Base-by-base conservation (phyloP, 306 rosid genomes). In the Sechiopsis laciniata region DNA sequence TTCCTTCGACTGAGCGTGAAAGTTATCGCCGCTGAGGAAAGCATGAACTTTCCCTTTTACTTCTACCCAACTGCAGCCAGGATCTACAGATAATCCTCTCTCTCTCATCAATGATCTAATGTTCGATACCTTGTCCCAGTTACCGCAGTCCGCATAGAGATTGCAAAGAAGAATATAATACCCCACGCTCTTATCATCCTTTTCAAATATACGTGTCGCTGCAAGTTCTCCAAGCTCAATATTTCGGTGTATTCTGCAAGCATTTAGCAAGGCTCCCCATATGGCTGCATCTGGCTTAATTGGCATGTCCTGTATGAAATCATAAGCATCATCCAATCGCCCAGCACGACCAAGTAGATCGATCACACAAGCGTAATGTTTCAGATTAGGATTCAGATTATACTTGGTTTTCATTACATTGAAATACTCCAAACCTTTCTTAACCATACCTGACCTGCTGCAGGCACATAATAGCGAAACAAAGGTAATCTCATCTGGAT, bases 21-120 rank as follows among this genome's bases (percentile, higher is more conserved):
- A 84, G 64, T 61, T 77, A 72, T 88, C 96, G 24, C 85, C 93
- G 60, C 93, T 86, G 10, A 93, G 93, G 74, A 93, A 93, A 79
- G 96, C 98, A 67, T 93, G 96, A 82, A 93, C 93, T 13, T 82
- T 85, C 29, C 91, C 96, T 74, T 90, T 88, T 15, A 86, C 71
- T 81, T 92, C 98, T 63, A 90, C 88, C 98, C 98, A 92, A 77
- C 96, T 86, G 85, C 98, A 92, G 57, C 98, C 98, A 15, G 98
- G 86, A 83, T 92, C 98, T 10, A 87, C 87, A 45, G 84, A 78
- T 29, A 90, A 77, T 54, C 96, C 93, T n/a, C 87, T 87, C 58
- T 87, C 88, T 71, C 88, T 72, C 96, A 90, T 92, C 77, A 74
- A 71, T 81, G 77, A 79, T 76, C 96, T 87, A 40, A 88, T 90